Conservation (phyloP, 1,284 basidiomycete species). For the Chondrostereum purpureum region DNA sequence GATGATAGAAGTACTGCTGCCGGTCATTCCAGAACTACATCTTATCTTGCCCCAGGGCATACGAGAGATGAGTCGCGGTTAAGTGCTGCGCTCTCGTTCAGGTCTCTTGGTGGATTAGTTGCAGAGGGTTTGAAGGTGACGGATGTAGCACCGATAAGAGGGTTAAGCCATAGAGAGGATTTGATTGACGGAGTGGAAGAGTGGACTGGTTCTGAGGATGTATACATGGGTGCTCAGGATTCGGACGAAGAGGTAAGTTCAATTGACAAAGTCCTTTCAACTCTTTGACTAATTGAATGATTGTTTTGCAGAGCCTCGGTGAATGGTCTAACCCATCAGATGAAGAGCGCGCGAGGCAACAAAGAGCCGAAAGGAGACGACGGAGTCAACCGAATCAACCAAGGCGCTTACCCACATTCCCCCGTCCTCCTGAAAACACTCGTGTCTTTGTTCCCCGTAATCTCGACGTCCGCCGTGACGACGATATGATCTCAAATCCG, state of each 20-base stretch:
- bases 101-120: slow-evolving; percentile 49
- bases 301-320: slow-evolving; percentile 56
- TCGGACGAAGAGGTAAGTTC: slow-evolving; percentile 30
- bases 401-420: slow-evolving; percentile 67
- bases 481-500: slow-evolving; percentile 76
- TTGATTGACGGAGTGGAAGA: slow-evolving; percentile 42
- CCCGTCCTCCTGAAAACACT: slow-evolving; percentile 55
- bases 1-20: not conserved
- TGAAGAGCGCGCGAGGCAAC: slow-evolving; percentile 69
- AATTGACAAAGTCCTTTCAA: slow-evolving; percentile 5
- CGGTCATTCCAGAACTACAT: slow-evolving; percentile 63
- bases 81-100: slow-evolving; percentile 59
- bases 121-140: slow-evolving; percentile 21
- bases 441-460: slow-evolving; percentile 26
- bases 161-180: slow-evolving; percentile 4
- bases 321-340: slow-evolving; percentile 88
- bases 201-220: slow-evolving; percentile 77
- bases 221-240: slow-evolving; percentile 42
- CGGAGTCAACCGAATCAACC: slow-evolving; percentile 23
- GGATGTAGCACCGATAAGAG: slow-evolving; percentile 18
- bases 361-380: slow-evolving; percentile 52
- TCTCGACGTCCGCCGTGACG: slow-evolving; percentile 28
- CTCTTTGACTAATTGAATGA: slow-evolving; percentile 10
- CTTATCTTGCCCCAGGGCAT: slow-evolving; percentile 23
- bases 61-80: slow-evolving; percentile 62